Conservation (phyloP, 2,329 filamentous ascomycete species). For the Rhynchosporium graminicola region DNA sequence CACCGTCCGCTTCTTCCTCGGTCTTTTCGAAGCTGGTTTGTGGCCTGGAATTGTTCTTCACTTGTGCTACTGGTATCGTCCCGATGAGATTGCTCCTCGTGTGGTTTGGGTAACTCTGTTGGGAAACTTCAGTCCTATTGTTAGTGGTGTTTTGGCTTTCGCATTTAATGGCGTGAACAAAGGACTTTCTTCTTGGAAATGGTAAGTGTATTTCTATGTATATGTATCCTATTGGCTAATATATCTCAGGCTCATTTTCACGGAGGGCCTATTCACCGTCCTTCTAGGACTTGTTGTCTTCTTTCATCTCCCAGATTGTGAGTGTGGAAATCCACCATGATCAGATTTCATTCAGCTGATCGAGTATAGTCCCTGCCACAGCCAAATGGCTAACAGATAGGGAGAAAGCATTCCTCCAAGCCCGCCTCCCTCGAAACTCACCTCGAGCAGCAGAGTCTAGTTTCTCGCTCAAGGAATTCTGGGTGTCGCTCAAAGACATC, state of each 20-base stretch:
- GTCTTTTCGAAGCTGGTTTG: constrained; percentile 49
- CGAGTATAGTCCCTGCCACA: constrained; percentile 43
- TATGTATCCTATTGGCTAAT: neutral
- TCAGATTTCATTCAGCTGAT: neutral
- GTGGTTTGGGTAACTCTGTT: constrained; percentile 49
- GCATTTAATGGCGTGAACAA: constrained; percentile 43
- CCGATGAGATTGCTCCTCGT: constrained; percentile 49
- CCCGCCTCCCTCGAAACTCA: constrained; percentile 47
- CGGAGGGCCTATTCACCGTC: constrained; percentile 51
- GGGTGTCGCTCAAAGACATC: constrained; percentile 44
- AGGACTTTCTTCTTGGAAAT: constrained; percentile 42
- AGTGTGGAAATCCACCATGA: constrained; percentile 17
- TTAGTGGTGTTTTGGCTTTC: constrained; percentile 48
- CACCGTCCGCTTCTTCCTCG: constrained; percentile 55
- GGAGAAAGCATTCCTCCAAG: constrained; percentile 52
- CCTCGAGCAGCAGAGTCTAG: constrained; percentile 46
- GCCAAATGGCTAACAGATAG: constrained; percentile 49
- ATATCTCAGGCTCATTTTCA: constrained; percentile 41
- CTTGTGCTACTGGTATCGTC: constrained; percentile 51
- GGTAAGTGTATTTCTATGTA: constrained; percentile 26
- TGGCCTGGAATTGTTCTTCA: constrained; percentile 44
- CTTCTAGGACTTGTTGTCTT: constrained; percentile 50
- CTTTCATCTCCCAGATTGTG: constrained; percentile 56
- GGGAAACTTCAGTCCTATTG: constrained; percentile 45
- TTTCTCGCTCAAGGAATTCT: constrained; percentile 45